Percentiles rank a stretch among this genome's conserved stretches.
Evolutionary conservation across 2,329 filamentous ascomycete genomes (phyloP).

Genomic region (Exophiala alcalophila): DNA sequence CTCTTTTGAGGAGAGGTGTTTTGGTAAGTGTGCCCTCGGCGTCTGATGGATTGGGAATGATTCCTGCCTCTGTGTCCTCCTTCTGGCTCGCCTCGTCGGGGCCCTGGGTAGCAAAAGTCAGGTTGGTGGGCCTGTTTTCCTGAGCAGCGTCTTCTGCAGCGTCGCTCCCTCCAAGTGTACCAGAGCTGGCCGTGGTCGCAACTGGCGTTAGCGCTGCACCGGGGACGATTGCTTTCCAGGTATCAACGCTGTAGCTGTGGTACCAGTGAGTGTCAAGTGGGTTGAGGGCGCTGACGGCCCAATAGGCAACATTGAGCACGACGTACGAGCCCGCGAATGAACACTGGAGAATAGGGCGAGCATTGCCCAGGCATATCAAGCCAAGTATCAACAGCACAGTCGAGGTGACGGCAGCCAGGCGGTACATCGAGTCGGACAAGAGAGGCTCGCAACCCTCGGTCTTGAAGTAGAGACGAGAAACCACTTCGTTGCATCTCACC

Average conservation of each 20-base stretch:
- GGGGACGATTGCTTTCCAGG: too few relatives aligned
- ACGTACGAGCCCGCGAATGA: conserved; percentile 59
- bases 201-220: too few relatives aligned
- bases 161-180: too few relatives aligned
- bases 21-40: too few relatives aligned
- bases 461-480: conserved; percentile 61
- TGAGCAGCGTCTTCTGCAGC: too few relatives aligned
- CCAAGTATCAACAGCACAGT: conserved; percentile 61
- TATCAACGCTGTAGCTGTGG: conserved; percentile 20
- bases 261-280: conserved; percentile 21
- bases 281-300: conserved; percentile 47
- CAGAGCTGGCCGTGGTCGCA: too few relatives aligned
- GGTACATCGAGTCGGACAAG: conserved; percentile 38
- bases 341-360: conserved; percentile 59
- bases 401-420: conserved; percentile 55
- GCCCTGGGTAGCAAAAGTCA: conserved; percentile 4
- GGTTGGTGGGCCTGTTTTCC: conserved; percentile 4
- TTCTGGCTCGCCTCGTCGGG: not conserved
- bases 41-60: too few relatives aligned
- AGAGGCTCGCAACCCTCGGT: conserved; percentile 42
- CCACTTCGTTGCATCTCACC: conserved; percentile 56
- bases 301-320: conserved; percentile 59
- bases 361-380: conserved; percentile 61
- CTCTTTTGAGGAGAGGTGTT: not conserved
- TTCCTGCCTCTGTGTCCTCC: not conserved